Evolutionary conservation across 2,329 filamentous ascomycete species (phyloP), one percentile per base, ranked within the genome.

Genomic region (Botrytis elliptica): DNA sequence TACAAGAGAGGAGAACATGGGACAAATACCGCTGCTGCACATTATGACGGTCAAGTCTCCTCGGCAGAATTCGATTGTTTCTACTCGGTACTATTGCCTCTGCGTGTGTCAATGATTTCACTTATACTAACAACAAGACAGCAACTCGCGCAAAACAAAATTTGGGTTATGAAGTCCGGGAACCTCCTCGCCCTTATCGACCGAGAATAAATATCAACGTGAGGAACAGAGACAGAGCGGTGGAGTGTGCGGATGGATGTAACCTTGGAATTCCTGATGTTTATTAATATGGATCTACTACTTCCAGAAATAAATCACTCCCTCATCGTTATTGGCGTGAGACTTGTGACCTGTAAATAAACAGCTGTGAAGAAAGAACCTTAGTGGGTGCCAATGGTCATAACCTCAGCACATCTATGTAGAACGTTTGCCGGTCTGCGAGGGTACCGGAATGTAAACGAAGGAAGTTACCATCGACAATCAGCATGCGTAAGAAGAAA

Each of bases 321-420:
- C 6, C 10, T 10, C 49, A n/a, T 52, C 0, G 0, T 14, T 52
- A 12, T 10, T 52, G 4, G 49, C 2, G 4, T 2, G 5, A 0
- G n/a, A 25, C 1, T n/a, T 6, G 5, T n/a, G 10, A 6, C 22
- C 49, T 12, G 4, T n/a, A 4, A n/a, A 52, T 1, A 1, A n/a
- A n/a, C 2, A 4, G 22, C 25, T n/a, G 22, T 52, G 25, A 14
- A 52, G 25, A 52, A 52, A 2, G 4, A 25, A 52, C 4, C 4
- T 52, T 10, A 9, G 22, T 25, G 1, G 3, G 46, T 52, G 9
- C 7, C 46, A 0, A n/a, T 52, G 1, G 1, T n/a, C 46, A 52
- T 25, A 0, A 52, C 1, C 10, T 14, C 1, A 52, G 46, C 9
- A 25, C 9, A 25, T n/a, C 6, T n/a, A 6, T 52, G 4, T n/a